Evolutionary conservation across 768 basidiomycete species (phyloP).

Genomic region (Coprinopsis marcescibilis): DNA sequence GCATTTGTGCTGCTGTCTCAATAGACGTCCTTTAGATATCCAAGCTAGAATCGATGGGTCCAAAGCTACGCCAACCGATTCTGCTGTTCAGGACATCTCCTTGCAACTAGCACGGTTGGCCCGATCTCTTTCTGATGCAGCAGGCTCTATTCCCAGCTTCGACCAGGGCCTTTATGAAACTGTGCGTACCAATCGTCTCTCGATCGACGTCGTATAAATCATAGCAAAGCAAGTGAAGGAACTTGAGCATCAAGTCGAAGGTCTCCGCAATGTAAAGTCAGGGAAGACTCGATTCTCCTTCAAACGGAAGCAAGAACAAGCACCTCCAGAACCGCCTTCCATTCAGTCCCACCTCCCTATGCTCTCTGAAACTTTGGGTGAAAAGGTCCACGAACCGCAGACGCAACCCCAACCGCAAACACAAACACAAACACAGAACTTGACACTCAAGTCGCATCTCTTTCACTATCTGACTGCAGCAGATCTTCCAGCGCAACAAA

Average conservation of each 20-base stretch:
- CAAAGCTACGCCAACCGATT: constrained; percentile 27
- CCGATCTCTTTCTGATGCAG: constrained; percentile 60
- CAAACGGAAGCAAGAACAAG: constrained; percentile 40
- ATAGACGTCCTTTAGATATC: constrained; percentile 35
- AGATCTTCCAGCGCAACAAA: constrained; percentile 31
- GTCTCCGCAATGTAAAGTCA: constrained; percentile 20
- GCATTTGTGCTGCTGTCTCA: constrained; percentile 3
- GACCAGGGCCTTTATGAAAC: constrained; percentile 69
- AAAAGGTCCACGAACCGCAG: too few species aligned
- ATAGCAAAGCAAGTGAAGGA: constrained; percentile 47
- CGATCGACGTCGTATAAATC: neutral
- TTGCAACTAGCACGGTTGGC: constrained; percentile 50
- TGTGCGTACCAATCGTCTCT: constrained; percentile 34
- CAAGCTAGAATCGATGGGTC: constrained; percentile 38
- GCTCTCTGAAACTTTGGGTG: constrained; percentile 6
- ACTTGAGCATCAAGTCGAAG: constrained; percentile 29
- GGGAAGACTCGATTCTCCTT: constrained; percentile 62
- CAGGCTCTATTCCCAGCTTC: constrained; percentile 59
- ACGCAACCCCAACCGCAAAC: too few species aligned
- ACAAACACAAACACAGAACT: too few species aligned
- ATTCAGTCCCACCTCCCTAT: constrained; percentile 6
- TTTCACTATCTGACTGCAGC: constrained; percentile 40
- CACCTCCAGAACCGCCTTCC: constrained; percentile 11
- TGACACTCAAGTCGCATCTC: constrained; percentile 39
- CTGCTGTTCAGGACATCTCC: constrained; percentile 39